A percentile compares a stretch with the other conserved stretches of the same genome.
These are phyloP conservation scores for Kwoniella newhampshirensis DNA, from an alignment of 768 basidiomycete species.

Conservation along the genomic window DNA sequence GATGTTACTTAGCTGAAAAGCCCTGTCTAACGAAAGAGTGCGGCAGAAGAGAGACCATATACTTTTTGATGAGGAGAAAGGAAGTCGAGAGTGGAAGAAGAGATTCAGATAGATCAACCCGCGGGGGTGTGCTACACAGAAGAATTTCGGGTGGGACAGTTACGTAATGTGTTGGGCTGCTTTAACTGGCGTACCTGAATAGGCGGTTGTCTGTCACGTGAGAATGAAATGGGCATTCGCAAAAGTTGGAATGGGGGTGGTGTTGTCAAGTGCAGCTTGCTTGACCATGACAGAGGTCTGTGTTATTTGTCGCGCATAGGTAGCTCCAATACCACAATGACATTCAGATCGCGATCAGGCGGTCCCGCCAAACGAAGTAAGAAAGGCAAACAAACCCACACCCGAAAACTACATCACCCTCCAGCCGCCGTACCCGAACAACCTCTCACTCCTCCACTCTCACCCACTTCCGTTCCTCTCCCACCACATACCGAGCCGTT, in stretches of 20 bases:
- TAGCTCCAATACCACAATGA: slow-evolving; percentile 30
- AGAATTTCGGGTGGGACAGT: neutral
- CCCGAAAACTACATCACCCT: slow-evolving; percentile 43
- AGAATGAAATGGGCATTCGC: no score
- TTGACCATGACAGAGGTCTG: no score
- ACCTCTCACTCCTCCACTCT: slow-evolving; percentile 6
- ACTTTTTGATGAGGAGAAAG: slow-evolving; percentile 20
- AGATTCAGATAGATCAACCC: neutral
- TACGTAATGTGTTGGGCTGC: neutral
- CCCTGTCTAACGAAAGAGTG: slow-evolving; percentile 6
- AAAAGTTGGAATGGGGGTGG: slow-evolving; percentile 2
- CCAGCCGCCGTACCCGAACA: slow-evolving; percentile 17
- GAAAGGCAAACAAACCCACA: slow-evolving; percentile 17
- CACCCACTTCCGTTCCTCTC: neutral
- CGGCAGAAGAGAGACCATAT: slow-evolving; percentile 30
- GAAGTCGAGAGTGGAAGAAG: neutral
- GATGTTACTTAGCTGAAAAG: neutral
- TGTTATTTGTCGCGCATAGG: no score
- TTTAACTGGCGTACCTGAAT: no score
- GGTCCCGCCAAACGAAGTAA: slow-evolving; percentile 30
- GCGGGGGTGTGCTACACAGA: neutral
- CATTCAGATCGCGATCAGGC: slow-evolving; percentile 38
- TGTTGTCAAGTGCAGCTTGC: no score
- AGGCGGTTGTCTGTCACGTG: no score
- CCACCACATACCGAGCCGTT: slow-evolving; percentile 14